Conservation (phyloP, 257 asterid species). For the Verbena officinalis region DNA sequence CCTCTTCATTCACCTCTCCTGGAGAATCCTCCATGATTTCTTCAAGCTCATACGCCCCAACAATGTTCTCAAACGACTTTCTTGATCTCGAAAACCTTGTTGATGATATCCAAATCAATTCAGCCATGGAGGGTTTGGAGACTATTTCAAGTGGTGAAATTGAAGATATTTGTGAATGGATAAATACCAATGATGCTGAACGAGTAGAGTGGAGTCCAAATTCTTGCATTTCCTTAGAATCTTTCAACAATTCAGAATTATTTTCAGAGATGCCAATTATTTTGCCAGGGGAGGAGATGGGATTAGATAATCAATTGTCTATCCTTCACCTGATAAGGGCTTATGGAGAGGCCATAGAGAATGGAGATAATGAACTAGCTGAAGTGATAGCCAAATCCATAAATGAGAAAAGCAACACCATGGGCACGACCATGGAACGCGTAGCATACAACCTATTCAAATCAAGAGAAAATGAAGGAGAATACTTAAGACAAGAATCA, state of each 20-base stretch:
- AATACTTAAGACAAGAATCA: slow-evolving; percentile 49
- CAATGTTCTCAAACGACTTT: slow-evolving; percentile 37
- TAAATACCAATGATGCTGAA: slow-evolving; percentile 33
- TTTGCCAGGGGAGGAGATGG: slow-evolving; percentile 32
- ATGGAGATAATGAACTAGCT: slow-evolving; percentile 46
- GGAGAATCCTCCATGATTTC: slow-evolving; percentile 42
- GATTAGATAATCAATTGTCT: slow-evolving; percentile 31
- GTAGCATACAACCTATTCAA: slow-evolving; percentile 50
- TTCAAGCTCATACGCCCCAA: slow-evolving; percentile 34
- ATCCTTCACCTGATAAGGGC: slow-evolving; percentile 51
- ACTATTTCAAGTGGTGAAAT: slow-evolving; percentile 23
- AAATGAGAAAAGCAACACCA: slow-evolving; percentile 36
- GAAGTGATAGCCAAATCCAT: slow-evolving; percentile 40
- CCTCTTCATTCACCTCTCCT: slow-evolving; percentile 31
- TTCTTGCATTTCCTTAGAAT: slow-evolving; percentile 24
- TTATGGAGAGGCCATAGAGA: slow-evolving; percentile 50
- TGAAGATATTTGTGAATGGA: slow-evolving; percentile 32
- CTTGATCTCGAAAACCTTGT: slow-evolving; percentile 30
- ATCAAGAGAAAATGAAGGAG: slow-evolving; percentile 32
- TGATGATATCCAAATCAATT: slow-evolving; percentile 27
- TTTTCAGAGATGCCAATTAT: slow-evolving; percentile 10
- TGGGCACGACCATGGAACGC: slow-evolving; percentile 47
- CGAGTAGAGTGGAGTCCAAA: slow-evolving; percentile 32
- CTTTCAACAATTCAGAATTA: not conserved
- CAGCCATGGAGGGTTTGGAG: slow-evolving; percentile 32